phyloP scores from a whole-genome alignment of 1,139 yeast genomes.

The Sugiyamaella castrensis region DNA sequence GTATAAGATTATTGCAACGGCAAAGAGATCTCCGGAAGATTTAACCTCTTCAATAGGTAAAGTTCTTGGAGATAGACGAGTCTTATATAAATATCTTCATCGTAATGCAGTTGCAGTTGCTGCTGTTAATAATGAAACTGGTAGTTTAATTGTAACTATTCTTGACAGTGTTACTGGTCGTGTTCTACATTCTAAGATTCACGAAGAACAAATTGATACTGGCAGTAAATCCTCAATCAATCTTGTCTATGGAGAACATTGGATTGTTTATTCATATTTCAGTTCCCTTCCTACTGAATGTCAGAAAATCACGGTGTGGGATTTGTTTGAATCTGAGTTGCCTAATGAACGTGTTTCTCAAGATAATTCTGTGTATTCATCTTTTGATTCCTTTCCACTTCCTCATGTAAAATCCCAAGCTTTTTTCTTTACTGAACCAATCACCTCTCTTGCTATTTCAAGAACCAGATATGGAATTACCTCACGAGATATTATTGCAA shows the following conservation, averaged over 20 bases:
- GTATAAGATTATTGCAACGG: constrained; percentile 42
- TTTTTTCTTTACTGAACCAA: constrained; percentile 57
- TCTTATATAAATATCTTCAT: constrained; percentile 78
- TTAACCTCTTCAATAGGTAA: constrained; percentile 65
- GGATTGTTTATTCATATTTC: constrained; percentile 71
- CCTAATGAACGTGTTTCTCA: constrained; percentile 45
- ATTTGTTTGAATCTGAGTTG: constrained; percentile 63
- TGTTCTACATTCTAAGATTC: constrained; percentile 48
- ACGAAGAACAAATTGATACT: constrained; percentile 37
- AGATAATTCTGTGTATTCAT: constrained; percentile 35
- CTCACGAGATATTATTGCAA: constrained; percentile 59
- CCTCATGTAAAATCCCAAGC: constrained; percentile 55
- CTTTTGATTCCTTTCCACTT: constrained; percentile 38
- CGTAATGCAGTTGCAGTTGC: constrained; percentile 64
- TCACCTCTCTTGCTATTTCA: constrained; percentile 54
- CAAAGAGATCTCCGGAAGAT: constrained; percentile 44
- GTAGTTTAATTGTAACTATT: constrained; percentile 46
- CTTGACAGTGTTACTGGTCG: constrained; percentile 72
- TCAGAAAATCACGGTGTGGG: constrained; percentile 67
- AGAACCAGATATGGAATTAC: constrained; percentile 73
- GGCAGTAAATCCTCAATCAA: constrained; percentile 42
- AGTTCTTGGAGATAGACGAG: constrained; percentile 66
- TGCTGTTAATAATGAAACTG: constrained; percentile 39
- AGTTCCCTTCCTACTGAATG: constrained; percentile 50
- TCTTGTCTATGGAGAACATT: constrained; percentile 74